Evolutionary conservation across 139 green algal species (phyloP), one percentile per base, ranked within the genome.

Genomic region (Closterium sp.): DNA sequence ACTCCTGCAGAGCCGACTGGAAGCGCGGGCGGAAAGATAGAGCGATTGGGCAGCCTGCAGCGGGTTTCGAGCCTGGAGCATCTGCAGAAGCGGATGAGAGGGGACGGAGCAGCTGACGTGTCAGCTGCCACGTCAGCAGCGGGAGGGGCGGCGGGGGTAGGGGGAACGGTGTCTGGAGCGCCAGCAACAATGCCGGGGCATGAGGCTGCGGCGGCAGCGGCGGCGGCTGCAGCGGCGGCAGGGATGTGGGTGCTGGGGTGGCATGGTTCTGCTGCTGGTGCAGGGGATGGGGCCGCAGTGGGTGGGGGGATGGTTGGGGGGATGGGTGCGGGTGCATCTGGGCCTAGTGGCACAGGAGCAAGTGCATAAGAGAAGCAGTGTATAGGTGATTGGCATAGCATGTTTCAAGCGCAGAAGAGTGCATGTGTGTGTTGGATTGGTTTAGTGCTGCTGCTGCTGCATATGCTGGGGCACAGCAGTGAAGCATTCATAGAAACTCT

Each of bases 31-130:
- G 62, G 62, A 24, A 91, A 91, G 89, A 91, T 91, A 7, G 89
- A 91, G 45, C 62, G 89, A 29, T 89, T 42, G 1, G 30, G 10
- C n/a, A 89, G 30, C 24, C 89, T 91, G 89, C 89, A 91, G 89
- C 62, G 89, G 5, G 89, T 91, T 22, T 70, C 89, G 3, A 89
- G 30, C 11, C 22, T 91, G 38, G 89, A 91, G 45, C 89, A 91
- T 31, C 31, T 91, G 89, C 89, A 91, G 89, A 91, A 91, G 29
- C 27, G 89, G 2, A 91, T 88, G n/a, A 90, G 89, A n/a, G 42
- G 42, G 89, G 89, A 5, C 21, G 24, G 89, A 27, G 45, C 87
- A 45, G 87, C 87, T 79, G 62, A 79, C 62, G 62, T 79, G 13
- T 79, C 62, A 79, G 62, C 11, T 79, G 62, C 62, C 62, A 79